A percentile compares a stretch with the other conserved stretches of the same genome.
phyloP scores from a whole-genome alignment of 352 stramenopile species.

The Pythium plurisporium region DNA sequence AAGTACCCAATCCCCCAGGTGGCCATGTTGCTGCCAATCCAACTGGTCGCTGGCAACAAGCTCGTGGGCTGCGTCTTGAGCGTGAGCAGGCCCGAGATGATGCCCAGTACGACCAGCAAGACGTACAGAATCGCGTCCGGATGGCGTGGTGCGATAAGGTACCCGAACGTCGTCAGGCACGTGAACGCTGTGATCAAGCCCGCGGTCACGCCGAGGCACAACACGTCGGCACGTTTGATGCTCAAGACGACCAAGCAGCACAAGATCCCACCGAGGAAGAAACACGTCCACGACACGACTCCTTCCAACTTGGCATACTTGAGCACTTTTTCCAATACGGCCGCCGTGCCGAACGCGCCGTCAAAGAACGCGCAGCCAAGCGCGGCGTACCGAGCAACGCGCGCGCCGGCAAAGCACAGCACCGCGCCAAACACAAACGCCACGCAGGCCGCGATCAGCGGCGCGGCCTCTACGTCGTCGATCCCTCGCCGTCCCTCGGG shows the following conservation, averaged over 20 bases:
- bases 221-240: constrained; percentile 10
- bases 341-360: constrained; percentile 55
- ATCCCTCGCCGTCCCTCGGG: constrained; percentile 24
- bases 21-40: constrained; percentile 47
- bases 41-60: constrained; percentile 49
- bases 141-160: constrained; percentile 20
- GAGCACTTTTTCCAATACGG: constrained; percentile 50
- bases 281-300: constrained; percentile 34
- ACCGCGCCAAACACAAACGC: constrained; percentile 41
- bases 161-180: constrained; percentile 31
- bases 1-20: constrained; percentile 68
- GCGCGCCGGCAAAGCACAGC: constrained; percentile 52
- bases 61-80: constrained; percentile 56
- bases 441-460: constrained; percentile 40
- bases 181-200: constrained; percentile 31
- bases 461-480: constrained; percentile 39
- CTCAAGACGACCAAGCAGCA: constrained; percentile 25
- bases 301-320: constrained; percentile 19
- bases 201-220: constrained; percentile 32
- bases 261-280: constrained; percentile 31
- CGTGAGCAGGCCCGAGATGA: constrained; percentile 38
- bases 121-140: constrained; percentile 22
- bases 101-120: constrained; percentile 34
- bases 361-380: constrained; percentile 69
- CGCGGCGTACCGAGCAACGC: constrained; percentile 50